Conservation (phyloP, 345 rosid species). For the Gossypium sturtianum region DNA sequence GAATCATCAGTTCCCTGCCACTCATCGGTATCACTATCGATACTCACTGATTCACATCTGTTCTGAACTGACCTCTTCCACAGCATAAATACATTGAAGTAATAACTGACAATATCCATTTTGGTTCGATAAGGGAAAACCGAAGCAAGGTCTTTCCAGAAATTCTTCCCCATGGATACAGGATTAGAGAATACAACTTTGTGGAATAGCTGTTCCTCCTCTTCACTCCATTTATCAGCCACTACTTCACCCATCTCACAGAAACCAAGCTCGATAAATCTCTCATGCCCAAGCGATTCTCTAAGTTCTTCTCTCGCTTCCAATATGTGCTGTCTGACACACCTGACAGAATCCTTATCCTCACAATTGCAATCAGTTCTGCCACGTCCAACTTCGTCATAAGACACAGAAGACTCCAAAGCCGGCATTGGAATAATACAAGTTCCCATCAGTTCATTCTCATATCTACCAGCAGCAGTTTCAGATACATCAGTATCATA, state of each 20-base stretch:
- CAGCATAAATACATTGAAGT: slow-evolving; percentile 76
- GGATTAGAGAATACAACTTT: slow-evolving; percentile 54
- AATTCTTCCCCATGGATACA: slow-evolving; percentile 40
- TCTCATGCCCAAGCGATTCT: slow-evolving; percentile 38
- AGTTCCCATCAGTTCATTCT: slow-evolving; percentile 43
- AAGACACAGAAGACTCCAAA: slow-evolving; percentile 8
- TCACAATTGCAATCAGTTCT: slow-evolving; percentile 49
- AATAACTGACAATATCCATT: slow-evolving; percentile 67
- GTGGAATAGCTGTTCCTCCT: slow-evolving; percentile 56
- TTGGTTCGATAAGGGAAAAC: slow-evolving; percentile 51
- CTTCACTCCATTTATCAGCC: slow-evolving; percentile 57
- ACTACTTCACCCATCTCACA: slow-evolving; percentile 70
- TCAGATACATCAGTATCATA: slow-evolving; percentile 12
- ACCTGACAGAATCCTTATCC: slow-evolving; percentile 50
- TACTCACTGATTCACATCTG: slow-evolving; percentile 42
- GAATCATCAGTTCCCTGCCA: slow-evolving; percentile 39
- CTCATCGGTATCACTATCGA: slow-evolving; percentile 77
- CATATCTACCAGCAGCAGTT: slow-evolving; percentile 19
- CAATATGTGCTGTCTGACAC: slow-evolving; percentile 54
- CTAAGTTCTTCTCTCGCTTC: slow-evolving; percentile 51
- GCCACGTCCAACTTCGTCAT: slow-evolving; percentile 32
- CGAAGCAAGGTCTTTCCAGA: slow-evolving; percentile 51
- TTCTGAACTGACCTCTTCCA: slow-evolving; percentile 67
- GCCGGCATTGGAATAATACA: slow-evolving; percentile 61
- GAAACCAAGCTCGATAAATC: slow-evolving; percentile 52